Conservation (phyloP, 352 stramenopile genomes). For the Thalassiosira exigua region DNA sequence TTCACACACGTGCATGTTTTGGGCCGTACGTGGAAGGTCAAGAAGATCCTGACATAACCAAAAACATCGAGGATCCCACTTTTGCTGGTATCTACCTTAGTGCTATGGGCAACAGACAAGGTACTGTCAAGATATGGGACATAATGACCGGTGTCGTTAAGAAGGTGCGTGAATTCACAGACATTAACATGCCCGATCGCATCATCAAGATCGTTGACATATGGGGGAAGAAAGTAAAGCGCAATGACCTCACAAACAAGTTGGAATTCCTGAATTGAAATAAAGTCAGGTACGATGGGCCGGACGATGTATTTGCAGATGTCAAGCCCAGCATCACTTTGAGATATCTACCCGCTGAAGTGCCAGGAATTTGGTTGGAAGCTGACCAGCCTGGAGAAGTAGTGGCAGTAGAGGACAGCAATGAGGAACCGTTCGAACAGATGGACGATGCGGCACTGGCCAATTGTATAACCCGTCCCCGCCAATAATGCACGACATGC, state of each 20-base stretch:
- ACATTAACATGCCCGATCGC: slow-evolving; percentile 48
- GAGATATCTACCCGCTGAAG: too few species aligned
- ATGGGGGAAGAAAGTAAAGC: neutral
- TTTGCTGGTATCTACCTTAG: slow-evolving; percentile 26
- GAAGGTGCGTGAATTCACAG: slow-evolving; percentile 41
- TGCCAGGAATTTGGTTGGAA: too few species aligned
- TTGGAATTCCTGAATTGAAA: slow-evolving; percentile 1
- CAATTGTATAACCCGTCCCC: too few species aligned
- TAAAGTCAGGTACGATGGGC: slow-evolving; percentile 5
- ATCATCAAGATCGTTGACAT: slow-evolving; percentile 49
- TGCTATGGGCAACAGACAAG: slow-evolving; percentile 51
- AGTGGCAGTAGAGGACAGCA: too few species aligned
- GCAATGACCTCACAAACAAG: neutral
- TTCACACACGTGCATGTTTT: slow-evolving; percentile 52
- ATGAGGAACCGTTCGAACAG: too few species aligned
- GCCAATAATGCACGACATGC: too few species aligned
- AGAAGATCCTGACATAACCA: slow-evolving; percentile 49
- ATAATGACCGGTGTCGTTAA: slow-evolving; percentile 44
- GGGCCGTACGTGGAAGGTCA: slow-evolving; percentile 63
- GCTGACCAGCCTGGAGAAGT: too few species aligned
- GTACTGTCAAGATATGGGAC: slow-evolving; percentile 56
- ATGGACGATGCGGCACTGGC: too few species aligned
- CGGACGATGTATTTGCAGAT: neutral
- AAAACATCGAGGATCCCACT: slow-evolving; percentile 29
- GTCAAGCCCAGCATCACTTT: too few species aligned